Evolutionary conservation across 139 green algal genomes (phyloP), one percentile per base, ranked within the genome.

Genomic region (Edaphochlamys debaryana): DNA sequence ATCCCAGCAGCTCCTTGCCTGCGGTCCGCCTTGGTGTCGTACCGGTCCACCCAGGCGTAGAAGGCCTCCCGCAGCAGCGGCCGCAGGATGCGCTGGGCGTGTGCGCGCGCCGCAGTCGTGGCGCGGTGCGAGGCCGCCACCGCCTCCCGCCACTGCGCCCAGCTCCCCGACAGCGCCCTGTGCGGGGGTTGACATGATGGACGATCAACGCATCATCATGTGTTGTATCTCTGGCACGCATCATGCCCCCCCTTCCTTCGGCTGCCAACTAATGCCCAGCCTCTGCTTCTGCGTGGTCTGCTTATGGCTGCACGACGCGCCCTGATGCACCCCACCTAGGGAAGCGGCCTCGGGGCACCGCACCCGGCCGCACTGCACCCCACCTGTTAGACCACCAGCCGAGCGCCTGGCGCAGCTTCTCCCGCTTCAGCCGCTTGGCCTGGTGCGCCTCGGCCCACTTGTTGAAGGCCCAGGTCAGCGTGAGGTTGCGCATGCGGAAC

Each of bases 331-430:
- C n/a, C n/a, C n/a, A n/a, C n/a, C n/a, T n/a, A n/a, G n/a, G n/a
- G n/a, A n/a, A n/a, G n/a, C n/a, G n/a, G n/a, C n/a, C n/a, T n/a
- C n/a, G n/a, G n/a, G n/a, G n/a, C n/a, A n/a, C n/a, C n/a, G n/a
- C n/a, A n/a, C n/a, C n/a, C n/a, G n/a, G n/a, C n/a, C n/a, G n/a
- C n/a, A n/a, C n/a, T n/a, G n/a, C n/a, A n/a, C n/a, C 36, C 32
- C 64, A 85, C 67, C 67, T 79, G 79, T n/a, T 41, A 2, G 15
- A 29, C 79, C 77, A 83, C 64, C 63, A 83, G 13, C 20, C 11
- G 36, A 75, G 32, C 8, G 79, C 79, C 40, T n/a, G 45, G 7
- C 23, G 25, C 22, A 66, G 15, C 40, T 34, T 13, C 56, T 48
- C 67, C 25, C 52, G 54, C 69, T 79, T 79, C 42, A 13, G 23